Base-by-base conservation (phyloP, 352 stramenopile species). In the Globisporangium cederbergense region DNA sequence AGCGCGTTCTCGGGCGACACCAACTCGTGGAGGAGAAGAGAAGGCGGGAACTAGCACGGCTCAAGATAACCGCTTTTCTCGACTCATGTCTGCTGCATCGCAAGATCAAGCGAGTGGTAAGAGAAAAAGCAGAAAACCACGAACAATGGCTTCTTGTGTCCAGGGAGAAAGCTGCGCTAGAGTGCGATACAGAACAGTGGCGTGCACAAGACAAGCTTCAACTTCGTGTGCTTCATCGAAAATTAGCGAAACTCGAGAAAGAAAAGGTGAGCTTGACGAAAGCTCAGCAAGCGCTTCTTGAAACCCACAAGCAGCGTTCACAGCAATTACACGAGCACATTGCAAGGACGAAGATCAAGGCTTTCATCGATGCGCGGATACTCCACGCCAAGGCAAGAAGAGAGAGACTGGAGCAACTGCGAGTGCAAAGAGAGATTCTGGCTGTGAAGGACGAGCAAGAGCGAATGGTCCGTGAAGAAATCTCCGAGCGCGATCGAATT, bases 41-140 rank as follows among this genome's bases (percentile, higher is more conserved):
- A 38, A 68, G 62, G 22, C 52, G 49, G 58, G 42, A 60, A 18
- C 34, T 78, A 7, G 77, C 75, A 1, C 67, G 60, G 20, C 43
- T 80, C 42, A 83, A 80, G 59, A 72, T 86, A 32, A 52, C 72
- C 53, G 66, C 68, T 55, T 86, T 83, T 43, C 64, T 80, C n/a
- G 60, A 69, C 22, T 51, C 64, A 5, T 75, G 63, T 56, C 25
- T 58, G 52, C 57, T 86, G 25, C 66, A 72, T 22, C 66, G 60
- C 14, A 77, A 74, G 36, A 58, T 81, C n/a, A 56, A 60, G 14
- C 25, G 18, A 25, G 59, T 65, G 45, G 60, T 68, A 30, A 54
- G 0, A 1, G 64, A 83, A 43, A 73, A 70, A 8, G 62, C 62
- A 5, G 20, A 5, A 4, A 66, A n/a, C 65, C 52, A 51, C 46